Base-by-base conservation (phyloP, 805 yeast species). In the Candida insectorum region DNA sequence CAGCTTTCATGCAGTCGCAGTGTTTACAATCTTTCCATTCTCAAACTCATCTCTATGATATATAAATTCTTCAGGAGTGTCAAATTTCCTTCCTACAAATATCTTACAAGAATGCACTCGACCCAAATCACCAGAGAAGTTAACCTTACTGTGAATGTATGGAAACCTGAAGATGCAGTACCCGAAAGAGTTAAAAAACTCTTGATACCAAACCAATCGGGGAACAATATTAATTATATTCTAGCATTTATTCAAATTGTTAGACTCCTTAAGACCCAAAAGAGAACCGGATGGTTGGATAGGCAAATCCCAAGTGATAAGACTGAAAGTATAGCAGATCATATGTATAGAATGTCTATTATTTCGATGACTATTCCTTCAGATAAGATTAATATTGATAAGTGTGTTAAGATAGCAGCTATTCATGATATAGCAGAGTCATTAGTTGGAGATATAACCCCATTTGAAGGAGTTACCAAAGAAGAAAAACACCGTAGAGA, bases 351-450 rank as follows among this genome's bases (percentile, higher is more conserved):
- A 37, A 89, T 91, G 96, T 78, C 87, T 4, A 65, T 89, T 14
- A 77, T 87, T 26, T 69, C 91, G 15, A 76, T 88, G 82, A 58
- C 87, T 16, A 71, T 86, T 26, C 75, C 76, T 13, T 47, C 71
- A 31, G 59, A 59, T n/a, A 58, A 65, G 2, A 66, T 84, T 20
- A 78, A 85, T 57, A 65, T 74, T 16, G 71, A 74, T 39, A 76
- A 76, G 47, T 87, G 96, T 65, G 82, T 80, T 31, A 82, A 84
- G 59, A 88, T 91, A 34, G 88, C 96, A 1, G 65, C 88, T 25
- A 79, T 88, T 20, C 98, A 91, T 65, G 98, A 91, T 58, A 84
- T 91, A 49, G 96, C 97, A 8, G 98, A 91, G 66, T 59, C 89
- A 4, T 64, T 91, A 18, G 97, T 91, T 10, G 98, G 98, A 20